Percentiles rank a stretch among this genome's conserved stretches.
Conservation (phyloP, 768 basidiomycete genomes). For the Lanmaoa pseudosensibilis region DNA sequence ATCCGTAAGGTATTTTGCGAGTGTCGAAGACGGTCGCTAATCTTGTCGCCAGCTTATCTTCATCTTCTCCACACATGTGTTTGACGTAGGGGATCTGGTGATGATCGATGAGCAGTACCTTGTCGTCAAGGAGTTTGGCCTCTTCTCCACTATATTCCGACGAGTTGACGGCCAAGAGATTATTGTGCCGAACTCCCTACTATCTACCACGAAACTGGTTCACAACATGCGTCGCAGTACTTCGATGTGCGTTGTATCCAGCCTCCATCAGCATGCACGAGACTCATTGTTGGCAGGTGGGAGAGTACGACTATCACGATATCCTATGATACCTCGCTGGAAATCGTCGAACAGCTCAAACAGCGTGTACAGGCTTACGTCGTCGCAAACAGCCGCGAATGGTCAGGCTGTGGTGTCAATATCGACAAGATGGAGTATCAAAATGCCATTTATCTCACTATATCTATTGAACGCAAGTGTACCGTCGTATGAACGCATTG, state of each 20-base stretch:
- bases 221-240: slow-evolving; percentile 76
- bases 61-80: slow-evolving; percentile 85
- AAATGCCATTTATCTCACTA: slow-evolving; percentile 63
- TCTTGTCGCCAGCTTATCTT: slow-evolving; percentile 62
- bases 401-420: slow-evolving; percentile 62
- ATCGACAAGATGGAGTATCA: slow-evolving; percentile 82
- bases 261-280: background rate
- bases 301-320: slow-evolving; percentile 68
- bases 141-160: slow-evolving; percentile 77
- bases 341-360: slow-evolving; percentile 66
- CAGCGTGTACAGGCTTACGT: slow-evolving; percentile 61
- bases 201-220: slow-evolving; percentile 69
- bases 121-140: slow-evolving; percentile 70
- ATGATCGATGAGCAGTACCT: slow-evolving; percentile 62
- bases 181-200: slow-evolving; percentile 72
- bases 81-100: slow-evolving; percentile 79
- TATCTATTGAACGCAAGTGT: slow-evolving; percentile 70
- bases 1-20: slow-evolving; percentile 47
- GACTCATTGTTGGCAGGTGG: slow-evolving; percentile 42
- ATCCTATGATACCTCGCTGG: slow-evolving; percentile 69
- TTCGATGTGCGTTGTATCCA: slow-evolving; percentile 55
- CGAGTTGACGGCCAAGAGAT: slow-evolving; percentile 82
- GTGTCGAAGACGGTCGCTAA: background rate
- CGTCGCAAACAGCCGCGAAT: slow-evolving; percentile 65
- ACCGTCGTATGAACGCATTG: background rate